Percentiles rank a stretch among this genome's conserved stretches.
These are phyloP conservation scores for Trametes sp. DNA, from an alignment of 1,284 basidiomycete genomes.

Conservation along the genomic window DNA sequence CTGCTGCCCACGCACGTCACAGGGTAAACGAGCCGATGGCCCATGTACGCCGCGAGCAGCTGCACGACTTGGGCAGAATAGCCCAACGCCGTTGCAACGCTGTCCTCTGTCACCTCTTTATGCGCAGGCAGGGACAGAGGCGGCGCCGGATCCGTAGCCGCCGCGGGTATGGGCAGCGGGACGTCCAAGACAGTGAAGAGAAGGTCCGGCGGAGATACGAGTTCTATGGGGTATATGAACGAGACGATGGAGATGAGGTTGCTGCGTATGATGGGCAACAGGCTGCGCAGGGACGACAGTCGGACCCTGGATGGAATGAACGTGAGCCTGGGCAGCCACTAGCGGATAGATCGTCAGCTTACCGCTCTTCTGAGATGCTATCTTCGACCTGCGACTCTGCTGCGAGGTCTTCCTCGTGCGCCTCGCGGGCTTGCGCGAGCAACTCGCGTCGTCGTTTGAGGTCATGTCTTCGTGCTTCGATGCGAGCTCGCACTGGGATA, in stretches of 20 bases:
- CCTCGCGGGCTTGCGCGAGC: conserved; percentile 54
- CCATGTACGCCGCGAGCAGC: conserved; percentile 81
- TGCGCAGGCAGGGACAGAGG: conserved; percentile 72
- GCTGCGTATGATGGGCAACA: conserved; percentile 65
- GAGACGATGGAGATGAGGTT: conserved; percentile 80
- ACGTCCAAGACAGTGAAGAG: conserved; percentile 86
- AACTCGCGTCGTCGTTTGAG: conserved; percentile 56
- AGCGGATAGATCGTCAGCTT: conserved; percentile 23
- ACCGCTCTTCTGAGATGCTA: conserved; percentile 28
- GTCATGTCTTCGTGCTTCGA: conserved; percentile 47
- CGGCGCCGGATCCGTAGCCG: conserved; percentile 84
- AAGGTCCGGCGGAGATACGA: conserved; percentile 80
- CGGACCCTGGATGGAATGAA: conserved; percentile 48
- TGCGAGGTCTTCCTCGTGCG: conserved; percentile 49
- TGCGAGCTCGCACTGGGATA: conserved; percentile 39
- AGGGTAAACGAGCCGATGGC: conserved; percentile 85
- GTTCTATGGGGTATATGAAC: conserved; percentile 87
- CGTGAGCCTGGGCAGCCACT: conserved; percentile 11
- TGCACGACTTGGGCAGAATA: conserved; percentile 88
- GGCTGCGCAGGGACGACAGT: conserved; percentile 54
- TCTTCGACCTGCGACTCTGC: conserved; percentile 47
- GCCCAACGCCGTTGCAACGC: conserved; percentile 86
- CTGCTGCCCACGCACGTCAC: conserved; percentile 89
- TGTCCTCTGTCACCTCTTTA: conserved; percentile 83
- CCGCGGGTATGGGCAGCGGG: conserved; percentile 85